A percentile compares a stretch with the other conserved stretches of the same genome.
These are phyloP conservation scores for Candida maesae DNA, from an alignment of 805 yeast species.

Conservation along the genomic window DNA sequence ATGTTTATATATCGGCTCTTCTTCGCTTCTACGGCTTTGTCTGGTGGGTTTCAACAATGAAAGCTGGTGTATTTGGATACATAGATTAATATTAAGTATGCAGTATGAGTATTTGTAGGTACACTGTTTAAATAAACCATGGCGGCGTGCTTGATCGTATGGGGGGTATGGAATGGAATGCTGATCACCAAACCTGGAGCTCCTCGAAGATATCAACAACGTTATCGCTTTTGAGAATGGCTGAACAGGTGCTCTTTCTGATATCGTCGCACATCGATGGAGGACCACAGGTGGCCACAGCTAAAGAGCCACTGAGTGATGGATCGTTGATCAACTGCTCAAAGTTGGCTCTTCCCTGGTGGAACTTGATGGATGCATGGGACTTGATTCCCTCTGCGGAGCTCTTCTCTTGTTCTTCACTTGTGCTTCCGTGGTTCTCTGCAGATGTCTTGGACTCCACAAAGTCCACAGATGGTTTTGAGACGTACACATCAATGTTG, in stretches of 20 bases:
- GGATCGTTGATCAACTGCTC: conserved; percentile 34
- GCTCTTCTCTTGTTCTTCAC: not conserved
- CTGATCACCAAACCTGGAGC: conserved; percentile 69
- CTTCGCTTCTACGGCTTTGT: too few species aligned
- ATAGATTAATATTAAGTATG: not conserved
- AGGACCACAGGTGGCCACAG: conserved; percentile 63
- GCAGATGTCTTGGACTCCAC: not conserved
- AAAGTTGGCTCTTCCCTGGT: conserved; percentile 46
- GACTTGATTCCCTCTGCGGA: too few species aligned
- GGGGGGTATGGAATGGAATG: too few species aligned
- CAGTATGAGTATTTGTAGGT: too few species aligned
- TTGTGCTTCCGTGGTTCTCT: not conserved
- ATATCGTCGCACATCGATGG: conserved; percentile 52
- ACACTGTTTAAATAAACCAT: too few species aligned
- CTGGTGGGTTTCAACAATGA: too few species aligned
- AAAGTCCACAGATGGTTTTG: conserved; percentile 24
- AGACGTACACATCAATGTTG: conserved; percentile 35
- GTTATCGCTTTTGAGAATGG: conserved; percentile 37
- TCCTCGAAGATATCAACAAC: conserved; percentile 73
- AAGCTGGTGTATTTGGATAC: not conserved
- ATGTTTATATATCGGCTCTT: too few species aligned
- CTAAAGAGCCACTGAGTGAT: conserved; percentile 38
- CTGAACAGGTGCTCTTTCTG: conserved; percentile 41
- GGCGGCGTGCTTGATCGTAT: too few species aligned
- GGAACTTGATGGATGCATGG: conserved; percentile 35